Evolutionary conservation across 768 basidiomycete genomes (phyloP).

Genomic region (Auriculariales sp.): DNA sequence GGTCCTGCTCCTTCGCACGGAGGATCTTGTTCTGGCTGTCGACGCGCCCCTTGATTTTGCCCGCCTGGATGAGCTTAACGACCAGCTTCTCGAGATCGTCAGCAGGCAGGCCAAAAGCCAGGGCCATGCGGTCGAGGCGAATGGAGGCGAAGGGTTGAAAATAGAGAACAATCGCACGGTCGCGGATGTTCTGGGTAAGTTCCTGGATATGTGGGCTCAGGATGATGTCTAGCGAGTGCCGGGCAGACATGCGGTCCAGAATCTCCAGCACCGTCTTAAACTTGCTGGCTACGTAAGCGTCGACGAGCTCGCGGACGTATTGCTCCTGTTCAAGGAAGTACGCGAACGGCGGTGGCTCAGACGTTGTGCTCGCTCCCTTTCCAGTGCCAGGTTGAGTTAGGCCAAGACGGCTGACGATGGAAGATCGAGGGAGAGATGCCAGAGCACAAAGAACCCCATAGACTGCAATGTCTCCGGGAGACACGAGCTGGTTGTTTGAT

Average conservation of each 20-base stretch:
- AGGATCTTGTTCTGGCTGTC: constrained; percentile 87
- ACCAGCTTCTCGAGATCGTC: constrained; percentile 61
- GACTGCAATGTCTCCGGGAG: constrained; percentile 73
- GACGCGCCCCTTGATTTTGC: constrained; percentile 67
- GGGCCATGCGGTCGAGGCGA: constrained; percentile 68
- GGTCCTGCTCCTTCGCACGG: constrained; percentile 64
- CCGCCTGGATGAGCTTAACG: constrained; percentile 61
- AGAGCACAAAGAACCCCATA: constrained; percentile 78
- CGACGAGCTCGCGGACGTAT: constrained; percentile 73
- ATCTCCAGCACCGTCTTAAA: constrained; percentile 74
- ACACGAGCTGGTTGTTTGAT: constrained; percentile 41
- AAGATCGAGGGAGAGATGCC: constrained; percentile 53
- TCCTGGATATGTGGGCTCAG: constrained; percentile 50
- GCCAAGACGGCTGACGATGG: constrained; percentile 39
- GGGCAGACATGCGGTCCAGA: constrained; percentile 59
- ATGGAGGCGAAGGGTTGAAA: constrained; percentile 85
- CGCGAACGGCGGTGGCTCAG: constrained; percentile 30
- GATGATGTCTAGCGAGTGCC: constrained; percentile 68
- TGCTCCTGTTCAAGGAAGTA: constrained; percentile 75
- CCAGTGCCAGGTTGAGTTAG: not conserved
- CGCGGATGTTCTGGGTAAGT: constrained; percentile 55
- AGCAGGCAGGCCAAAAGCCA: constrained; percentile 71
- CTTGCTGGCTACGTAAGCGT: constrained; percentile 73
- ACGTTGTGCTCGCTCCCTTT: constrained; percentile 47
- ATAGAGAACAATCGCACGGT: constrained; percentile 71